Conservation (phyloP, 495 filamentous ascomycete genomes). For the Diplogelasinospora grovesii region DNA sequence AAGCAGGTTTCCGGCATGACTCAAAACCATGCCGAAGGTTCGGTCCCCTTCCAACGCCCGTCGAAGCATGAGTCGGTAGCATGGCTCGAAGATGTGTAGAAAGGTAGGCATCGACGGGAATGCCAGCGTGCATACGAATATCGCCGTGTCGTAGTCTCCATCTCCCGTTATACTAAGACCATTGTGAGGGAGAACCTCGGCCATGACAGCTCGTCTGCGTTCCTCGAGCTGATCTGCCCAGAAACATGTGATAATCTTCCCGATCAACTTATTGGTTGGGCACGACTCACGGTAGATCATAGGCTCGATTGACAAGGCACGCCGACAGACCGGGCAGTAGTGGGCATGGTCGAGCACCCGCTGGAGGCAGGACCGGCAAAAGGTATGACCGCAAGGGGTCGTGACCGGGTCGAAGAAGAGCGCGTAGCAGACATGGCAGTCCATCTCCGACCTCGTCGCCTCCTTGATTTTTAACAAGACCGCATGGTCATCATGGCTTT, state of each 20-base stretch:
- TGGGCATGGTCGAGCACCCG: constrained; percentile 67
- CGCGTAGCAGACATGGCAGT: constrained; percentile 82
- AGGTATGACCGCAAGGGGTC: constrained; percentile 81
- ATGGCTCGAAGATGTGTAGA: constrained; percentile 84
- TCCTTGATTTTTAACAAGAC: constrained; percentile 54
- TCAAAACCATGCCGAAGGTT: constrained; percentile 80
- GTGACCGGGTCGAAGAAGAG: constrained; percentile 76
- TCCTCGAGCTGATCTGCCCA: constrained; percentile 59
- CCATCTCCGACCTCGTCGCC: constrained; percentile 58
- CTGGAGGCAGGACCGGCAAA: constrained; percentile 72
- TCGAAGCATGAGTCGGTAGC: constrained; percentile 82
- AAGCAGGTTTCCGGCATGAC: constrained; percentile 50
- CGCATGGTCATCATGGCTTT: constrained; percentile 37
- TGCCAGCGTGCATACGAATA: constrained; percentile 76
- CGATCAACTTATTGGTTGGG: constrained; percentile 57
- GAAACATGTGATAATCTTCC: constrained; percentile 52
- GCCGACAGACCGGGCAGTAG: constrained; percentile 74
- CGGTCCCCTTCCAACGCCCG: constrained; percentile 64
- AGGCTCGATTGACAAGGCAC: constrained; percentile 54
- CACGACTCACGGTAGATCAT: constrained; percentile 38
- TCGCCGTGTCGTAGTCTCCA: constrained; percentile 54
- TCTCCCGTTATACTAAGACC: too few relatives aligned
- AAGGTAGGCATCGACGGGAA: constrained; percentile 81
- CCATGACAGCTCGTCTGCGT: constrained; percentile 44
- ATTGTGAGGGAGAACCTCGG: constrained; percentile 37